Conservation (phyloP, 2,329 filamentous ascomycete species). For the Talaromyces sp. region DNA sequence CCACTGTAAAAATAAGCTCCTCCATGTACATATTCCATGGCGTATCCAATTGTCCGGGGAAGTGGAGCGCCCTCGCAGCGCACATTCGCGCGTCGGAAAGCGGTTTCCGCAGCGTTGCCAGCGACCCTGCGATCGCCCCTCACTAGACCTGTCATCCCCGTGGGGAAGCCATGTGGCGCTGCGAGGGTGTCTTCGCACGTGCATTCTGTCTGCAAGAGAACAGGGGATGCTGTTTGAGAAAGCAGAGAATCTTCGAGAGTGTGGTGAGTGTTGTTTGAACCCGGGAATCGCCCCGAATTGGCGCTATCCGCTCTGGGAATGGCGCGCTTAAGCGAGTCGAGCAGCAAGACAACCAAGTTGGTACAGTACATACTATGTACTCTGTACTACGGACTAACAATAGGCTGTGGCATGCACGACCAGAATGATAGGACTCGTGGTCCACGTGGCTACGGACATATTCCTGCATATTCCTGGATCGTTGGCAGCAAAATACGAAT, state of each 20-base stretch:
- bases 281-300: not conserved
- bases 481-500: too few relatives aligned
- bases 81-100: conserved; percentile 7
- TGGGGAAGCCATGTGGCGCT: not conserved
- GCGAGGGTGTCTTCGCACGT: too few relatives aligned
- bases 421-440: too few relatives aligned
- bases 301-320: not conserved
- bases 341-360: too few relatives aligned
- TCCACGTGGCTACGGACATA: too few relatives aligned
- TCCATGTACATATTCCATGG: not conserved
- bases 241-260: not conserved
- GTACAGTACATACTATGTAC: too few relatives aligned
- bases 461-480: too few relatives aligned
- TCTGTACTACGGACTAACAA: too few relatives aligned
- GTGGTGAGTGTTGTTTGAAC: not conserved
- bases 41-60: conserved; percentile 1
- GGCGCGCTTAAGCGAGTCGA: not conserved
- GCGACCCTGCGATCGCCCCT: not conserved
- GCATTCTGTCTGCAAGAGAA: too few relatives aligned
- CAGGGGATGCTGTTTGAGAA: not conserved
- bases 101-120: conserved; percentile 4
- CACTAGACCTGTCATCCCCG: not conserved
- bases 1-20: not conserved
- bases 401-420: too few relatives aligned
- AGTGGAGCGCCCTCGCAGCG: not conserved